Base-by-base conservation (phyloP, 208 protist species). In the Leishmania guyanensis region DNA sequence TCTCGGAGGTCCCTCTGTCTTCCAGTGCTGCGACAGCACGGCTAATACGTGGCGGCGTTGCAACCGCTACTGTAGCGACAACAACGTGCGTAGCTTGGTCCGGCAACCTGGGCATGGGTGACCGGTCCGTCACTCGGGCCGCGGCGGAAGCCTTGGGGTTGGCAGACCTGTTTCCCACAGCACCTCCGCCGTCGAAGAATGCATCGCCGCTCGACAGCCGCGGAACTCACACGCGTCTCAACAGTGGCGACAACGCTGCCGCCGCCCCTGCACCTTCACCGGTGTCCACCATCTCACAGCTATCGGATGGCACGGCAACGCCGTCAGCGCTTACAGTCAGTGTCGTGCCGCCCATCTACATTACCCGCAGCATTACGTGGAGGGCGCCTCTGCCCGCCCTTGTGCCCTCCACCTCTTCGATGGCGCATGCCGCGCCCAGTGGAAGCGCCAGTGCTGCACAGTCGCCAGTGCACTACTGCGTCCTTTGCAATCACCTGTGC, bases 281-380 rank as follows among this genome's bases (percentile, higher is more conserved):
- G 17, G 54, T 9, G 9, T 26, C 43, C 50, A 36, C 60, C 14
- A 62, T 1, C 53, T 74, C 29, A 51, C 39, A 29, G 10, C 26
- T 12, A 1, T 12, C 46, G 4, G 26, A 36, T 54, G 69, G 26
- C 22, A 33, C 43, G 69, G 46, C 43, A 29, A 53, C 66, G 77
- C 36, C 74, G 71, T 17, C 62, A 68, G 54, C 29, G 26, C 36
- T 76, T 53, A 86, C 71, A 74, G 48, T 93, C 72, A 92, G 88
- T 73, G 75, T 95, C 48, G 53, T 90, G 9, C 84, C 80, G 8
- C 88, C 88, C 4, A 77, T 95, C 17, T 83, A 86, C 69, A 84
- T 90, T 17, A 91, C 91, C 29, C 83, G 85, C 72, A 86, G 88
- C 50, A 81, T 95, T 29, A 85, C 84, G 48, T 95, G 91, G 91